Conservation (phyloP, 2,329 filamentous ascomycete genomes). For the Diplocarpon rosae region DNA sequence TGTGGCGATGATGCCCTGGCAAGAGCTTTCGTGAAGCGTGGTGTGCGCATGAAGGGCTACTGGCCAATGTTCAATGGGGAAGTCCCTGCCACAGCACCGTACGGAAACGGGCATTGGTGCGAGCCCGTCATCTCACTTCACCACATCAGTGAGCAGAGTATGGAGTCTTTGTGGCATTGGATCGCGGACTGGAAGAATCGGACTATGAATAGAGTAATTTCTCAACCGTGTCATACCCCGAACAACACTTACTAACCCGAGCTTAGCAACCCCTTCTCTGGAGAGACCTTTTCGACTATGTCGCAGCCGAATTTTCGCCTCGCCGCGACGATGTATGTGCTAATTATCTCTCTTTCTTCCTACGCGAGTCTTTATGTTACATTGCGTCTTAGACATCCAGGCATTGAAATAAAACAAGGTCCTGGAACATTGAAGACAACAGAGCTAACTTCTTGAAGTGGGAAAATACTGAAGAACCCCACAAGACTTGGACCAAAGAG, state of each 20-base stretch:
- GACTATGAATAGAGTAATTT: slow-evolving; percentile 1
- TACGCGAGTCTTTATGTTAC: too few relatives aligned
- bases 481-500: neutral
- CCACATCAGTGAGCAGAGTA: slow-evolving; percentile 7
- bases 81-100: slow-evolving; percentile 5
- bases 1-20: slow-evolving; percentile 11
- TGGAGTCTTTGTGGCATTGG: slow-evolving; percentile 9
- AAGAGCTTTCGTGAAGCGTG: slow-evolving; percentile 4
- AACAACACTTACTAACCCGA: too few relatives aligned
- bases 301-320: slow-evolving; percentile 3
- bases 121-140: slow-evolving; percentile 12
- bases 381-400: too few relatives aligned
- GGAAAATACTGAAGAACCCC: slow-evolving; percentile 4
- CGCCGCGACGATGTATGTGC: slow-evolving; percentile 3
- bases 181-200: slow-evolving; percentile 7
- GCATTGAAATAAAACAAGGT: too few relatives aligned
- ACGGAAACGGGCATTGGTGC: slow-evolving; percentile 11
- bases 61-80: slow-evolving; percentile 15
- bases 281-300: slow-evolving; percentile 6
- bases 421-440: too few relatives aligned
- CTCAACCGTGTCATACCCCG: too few relatives aligned
- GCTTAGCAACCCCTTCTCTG: slow-evolving; percentile 5
- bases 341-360: too few relatives aligned
- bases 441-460: too few relatives aligned
- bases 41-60: slow-evolving; percentile 7